Evolutionary conservation across 2,329 filamentous ascomycete genomes (phyloP), one percentile per base, ranked within the genome.

Genomic region (Pseudogymnoascus sp.): DNA sequence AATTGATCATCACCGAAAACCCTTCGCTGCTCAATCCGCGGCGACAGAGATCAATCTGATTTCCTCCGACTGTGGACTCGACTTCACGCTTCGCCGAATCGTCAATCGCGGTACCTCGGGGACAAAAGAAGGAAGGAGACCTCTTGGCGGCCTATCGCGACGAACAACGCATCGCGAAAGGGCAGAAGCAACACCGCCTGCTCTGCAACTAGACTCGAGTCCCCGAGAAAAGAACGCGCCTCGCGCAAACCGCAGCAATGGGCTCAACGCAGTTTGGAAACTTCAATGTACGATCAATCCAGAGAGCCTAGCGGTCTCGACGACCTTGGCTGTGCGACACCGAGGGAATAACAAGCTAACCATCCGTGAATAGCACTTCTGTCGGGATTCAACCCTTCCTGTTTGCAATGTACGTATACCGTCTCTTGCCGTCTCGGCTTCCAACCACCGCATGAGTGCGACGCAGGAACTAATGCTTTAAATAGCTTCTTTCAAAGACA

Each of bases 371-470:
- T 71, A 93, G 89, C 79, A 88, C 73, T 92, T 94, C 74, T 94
- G 90, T 81, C 87, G 84, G 73, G 89, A 92, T 78, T 90, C 90
- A 70, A 92, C 89, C 63, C 80, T 93, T 70, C 90, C 90, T 61
- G 80, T 93, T 70, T 94, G 90, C 81, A 93, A 93, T 82, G 89
- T 92, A 82, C 71, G 88, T 83, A 35, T 39, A 67, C 15, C 64
- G 60, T 41, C 39, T 59, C 51, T 35, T 29, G 44, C 60, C 7
- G 25, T 29, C 13, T 13, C 10, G 38, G 25, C 25, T 62, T 42
- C 12, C 12, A 17, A 8, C 12, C 33, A 25, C n/a, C 2, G 25
- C 21, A 33, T 21, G 33, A 62, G 21, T 27, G 36, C 39, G 29
- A 29, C 41, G n/a, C 13, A 42, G 31, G n/a, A 35, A 15, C 27